Percentiles rank a stretch among this genome's conserved stretches.
Evolutionary conservation across 179 eudicot genomes (phyloP).

Genomic region (Patellifolia procumbens): DNA sequence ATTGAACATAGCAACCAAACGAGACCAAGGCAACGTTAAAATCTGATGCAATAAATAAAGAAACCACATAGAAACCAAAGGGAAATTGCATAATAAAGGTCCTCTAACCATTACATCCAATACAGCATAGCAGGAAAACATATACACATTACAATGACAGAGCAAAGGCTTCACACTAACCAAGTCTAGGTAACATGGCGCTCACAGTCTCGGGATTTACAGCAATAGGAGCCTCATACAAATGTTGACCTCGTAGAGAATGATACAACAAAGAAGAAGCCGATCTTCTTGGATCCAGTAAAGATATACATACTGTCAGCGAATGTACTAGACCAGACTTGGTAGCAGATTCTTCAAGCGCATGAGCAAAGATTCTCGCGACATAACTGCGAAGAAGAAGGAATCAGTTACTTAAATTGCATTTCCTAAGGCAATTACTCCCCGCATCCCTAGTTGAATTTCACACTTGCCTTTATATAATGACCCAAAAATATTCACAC

Average conservation of each 20-base stretch:
- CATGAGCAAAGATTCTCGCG: constrained; percentile 78
- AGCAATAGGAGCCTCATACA: constrained; percentile 70
- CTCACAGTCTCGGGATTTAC: constrained; percentile 84
- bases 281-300: constrained; percentile 91
- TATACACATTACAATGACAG: not conserved
- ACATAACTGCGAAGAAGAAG: constrained; percentile 65
- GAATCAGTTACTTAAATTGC: constrained; percentile 11
- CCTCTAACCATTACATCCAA: not conserved
- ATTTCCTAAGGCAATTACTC: not conserved
- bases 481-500: not conserved
- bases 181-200: constrained; percentile 98
- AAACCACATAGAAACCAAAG: not conserved
- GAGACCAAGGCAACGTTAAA: not conserved
- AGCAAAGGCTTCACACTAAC: constrained; percentile 40
- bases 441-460: not conserved
- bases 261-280: constrained; percentile 60
- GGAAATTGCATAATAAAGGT: not conserved
- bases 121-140: not conserved
- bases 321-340: constrained; percentile 84
- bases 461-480: not conserved
- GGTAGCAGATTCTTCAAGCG: constrained; percentile 71
- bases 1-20: not conserved
- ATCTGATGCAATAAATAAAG: not conserved
- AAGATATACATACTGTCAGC: constrained; percentile 84
- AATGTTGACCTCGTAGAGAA: constrained; percentile 77